Base-by-base conservation (phyloP, 768 basidiomycete species). In the Cystobasidium onofrii region DNA sequence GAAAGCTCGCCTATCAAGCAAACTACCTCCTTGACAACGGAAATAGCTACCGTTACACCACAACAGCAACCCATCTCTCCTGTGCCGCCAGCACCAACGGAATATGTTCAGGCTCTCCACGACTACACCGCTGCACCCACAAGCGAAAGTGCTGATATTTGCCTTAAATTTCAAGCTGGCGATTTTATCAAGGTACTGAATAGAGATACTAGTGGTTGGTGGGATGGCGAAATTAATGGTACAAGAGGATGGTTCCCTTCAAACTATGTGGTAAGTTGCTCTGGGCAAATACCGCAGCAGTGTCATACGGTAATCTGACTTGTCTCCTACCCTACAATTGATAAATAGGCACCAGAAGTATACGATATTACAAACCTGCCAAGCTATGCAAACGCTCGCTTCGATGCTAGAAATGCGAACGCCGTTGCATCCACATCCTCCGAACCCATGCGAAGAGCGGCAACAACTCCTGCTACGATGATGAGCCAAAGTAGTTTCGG, bases 231-330 rank as follows among this genome's bases (percentile, higher is more conserved):
- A 81, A 74, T 72, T 41, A 80, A 79, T 1, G 77, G 77, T 1
- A 76, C 88, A 74, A 84, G 94, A 78, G 96, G 96, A 15, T 99
- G 96, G 96, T 98, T 98, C 82, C 96, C 96, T 23, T 93, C 91
- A 78, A 99, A 98, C 82, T 98, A 96, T 75, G 82, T 83, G n/a
- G 75, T 78, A 41, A 29, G 65, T 77, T 79, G 34, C 62, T 73
- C 15, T 52, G n/a, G n/a, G n/a, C n/a, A n/a, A n/a, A n/a, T n/a
- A n/a, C n/a, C n/a, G n/a, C n/a, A n/a, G n/a, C 75, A 73, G 27
- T 6, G 7, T 34, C 9, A 39, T 4, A 36, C 33, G n/a, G 4
- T 6, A 10, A 39, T 34, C 33, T 46, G 72, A 65, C 34, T n/a
- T n/a, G n/a, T n/a, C n/a, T n/a, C n/a, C n/a, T n/a, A n/a, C 29